Base-by-base conservation (phyloP, 176 grass and related monocot species). In the Chrysopogon serrulatus region DNA sequence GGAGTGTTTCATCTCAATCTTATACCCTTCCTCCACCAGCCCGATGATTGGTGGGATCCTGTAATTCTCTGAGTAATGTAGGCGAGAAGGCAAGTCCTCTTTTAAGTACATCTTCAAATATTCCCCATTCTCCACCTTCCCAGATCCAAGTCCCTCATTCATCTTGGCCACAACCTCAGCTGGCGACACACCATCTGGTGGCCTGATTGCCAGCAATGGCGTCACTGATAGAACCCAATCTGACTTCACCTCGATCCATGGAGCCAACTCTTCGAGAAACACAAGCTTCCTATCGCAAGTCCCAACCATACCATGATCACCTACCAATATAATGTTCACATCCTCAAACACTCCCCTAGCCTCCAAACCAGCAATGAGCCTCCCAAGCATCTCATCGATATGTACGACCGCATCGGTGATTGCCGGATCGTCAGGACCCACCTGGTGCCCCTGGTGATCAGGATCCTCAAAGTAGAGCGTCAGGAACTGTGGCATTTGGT, bases 391-490 rank as follows among this genome's bases (percentile, higher is more conserved):
- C 33, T 84, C 75, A 47, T 99, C 93, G 5, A 99, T 94, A 11
- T 70, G 80, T 39, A 65, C 63, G 10, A 99, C 96, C 0, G 91
- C 93, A 23, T 79, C 91, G 0, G 89, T 94, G 85, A 99, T 30
- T 51, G 84, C 78, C 0, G 96, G 93, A 53, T 99, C 93, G 21
- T 99, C 96, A 10, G 96, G 89, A 19, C 96, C 93, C 10, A 96
- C 91, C 83, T 92, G 81, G 86, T 99, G 96, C 34, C 96, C 96
- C 86, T 96, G 89, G 68, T 96, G 83, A 89, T 99, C 91, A 24
- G 96, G 96, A 65, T 99, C 96, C 81, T 96, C 96, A 8, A 96
- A 99, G 80, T 99, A 99, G 1, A 99, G 93, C 5, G 96, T 94
- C 23, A 96, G 44, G 48, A 99, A 78, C 79, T 88, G 89, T 0